These are phyloP conservation scores for Cryptosporidium xiaoi DNA, from an alignment of 169 alveolate species.

Conservation along the genomic window DNA sequence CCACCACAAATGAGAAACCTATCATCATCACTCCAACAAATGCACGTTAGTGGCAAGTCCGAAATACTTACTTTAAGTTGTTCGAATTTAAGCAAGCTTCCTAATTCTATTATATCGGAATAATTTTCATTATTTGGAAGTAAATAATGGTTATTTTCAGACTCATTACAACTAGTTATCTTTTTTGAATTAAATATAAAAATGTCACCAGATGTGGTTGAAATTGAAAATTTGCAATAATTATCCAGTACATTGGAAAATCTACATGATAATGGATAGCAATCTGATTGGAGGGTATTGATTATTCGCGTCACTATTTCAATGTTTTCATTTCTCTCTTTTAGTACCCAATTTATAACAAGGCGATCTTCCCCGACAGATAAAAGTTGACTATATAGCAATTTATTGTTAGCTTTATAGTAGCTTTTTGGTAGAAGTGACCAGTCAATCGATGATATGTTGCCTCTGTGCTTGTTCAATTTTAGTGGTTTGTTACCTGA, in stretches of 20 bases:
- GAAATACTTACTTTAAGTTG: slow-evolving; percentile 54
- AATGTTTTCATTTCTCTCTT: slow-evolving; percentile 11
- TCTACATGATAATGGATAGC: slow-evolving; percentile 36
- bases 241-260: neutral
- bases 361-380: slow-evolving; percentile 69
- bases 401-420: neutral
- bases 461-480: slow-evolving; percentile 45
- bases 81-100: slow-evolving; percentile 8
- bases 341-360: slow-evolving; percentile 39
- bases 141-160: neutral
- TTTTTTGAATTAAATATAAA: slow-evolving; percentile 22
- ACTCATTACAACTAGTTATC: neutral
- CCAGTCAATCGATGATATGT: slow-evolving; percentile 49
- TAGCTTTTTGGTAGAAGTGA: slow-evolving; percentile 14
- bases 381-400: slow-evolving; percentile 37
- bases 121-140: no score
- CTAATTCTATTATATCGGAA: neutral
- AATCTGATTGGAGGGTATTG: slow-evolving; percentile 22
- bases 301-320: neutral
- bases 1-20: slow-evolving; percentile 37
- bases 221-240: slow-evolving; percentile 36
- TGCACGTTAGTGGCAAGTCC: slow-evolving; percentile 51
- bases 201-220: slow-evolving; percentile 59
- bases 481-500: neutral
- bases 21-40: slow-evolving; percentile 22